These are phyloP conservation scores for Xylaria digitata DNA, from an alignment of 2,329 filamentous ascomycete genomes.

Conservation along the genomic window DNA sequence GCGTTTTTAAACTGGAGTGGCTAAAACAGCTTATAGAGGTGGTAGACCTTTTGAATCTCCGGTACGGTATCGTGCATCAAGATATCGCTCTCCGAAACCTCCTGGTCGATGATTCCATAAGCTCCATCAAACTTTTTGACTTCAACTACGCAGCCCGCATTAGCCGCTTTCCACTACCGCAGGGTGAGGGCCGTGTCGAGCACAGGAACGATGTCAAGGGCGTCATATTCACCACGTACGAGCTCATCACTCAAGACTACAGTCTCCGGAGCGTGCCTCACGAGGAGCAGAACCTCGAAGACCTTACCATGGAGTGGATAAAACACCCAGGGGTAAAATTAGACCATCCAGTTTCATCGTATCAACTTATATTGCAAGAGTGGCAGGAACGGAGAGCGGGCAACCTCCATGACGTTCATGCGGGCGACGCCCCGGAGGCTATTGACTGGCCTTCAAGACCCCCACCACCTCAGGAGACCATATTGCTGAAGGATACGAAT, in stretches of 20 bases:
- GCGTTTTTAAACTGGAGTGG: constrained; percentile 53
- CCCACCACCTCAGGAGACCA: constrained; percentile 15
- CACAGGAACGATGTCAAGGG: constrained; percentile 50
- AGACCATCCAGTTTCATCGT: constrained; percentile 47
- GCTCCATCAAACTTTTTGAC: constrained; percentile 53
- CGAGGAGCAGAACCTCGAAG: constrained; percentile 44
- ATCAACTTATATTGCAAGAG: constrained; percentile 40
- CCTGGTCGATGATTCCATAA: constrained; percentile 50
- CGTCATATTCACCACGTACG: constrained; percentile 52
- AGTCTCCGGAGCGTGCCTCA: constrained; percentile 40
- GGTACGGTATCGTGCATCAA: constrained; percentile 53
- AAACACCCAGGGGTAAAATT: constrained; percentile 50
- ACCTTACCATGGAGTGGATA: constrained; percentile 44
- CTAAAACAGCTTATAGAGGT: constrained; percentile 52
- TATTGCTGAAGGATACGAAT: background rate
- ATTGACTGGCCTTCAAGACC: constrained; percentile 45
- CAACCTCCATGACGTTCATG: constrained; percentile 27
- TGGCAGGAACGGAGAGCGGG: constrained; percentile 42
- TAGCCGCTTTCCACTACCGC: background rate
- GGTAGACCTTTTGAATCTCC: constrained; percentile 54
- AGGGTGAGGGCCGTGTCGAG: constrained; percentile 27
- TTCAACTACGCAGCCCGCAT: constrained; percentile 50
- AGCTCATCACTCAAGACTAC: constrained; percentile 51
- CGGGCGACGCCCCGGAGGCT: constrained; percentile 36
- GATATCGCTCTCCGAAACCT: constrained; percentile 55